Evolutionary conservation across 2,329 filamentous ascomycete genomes (phyloP), one percentile per base, ranked within the genome.

Genomic region (Monascus ruber): DNA sequence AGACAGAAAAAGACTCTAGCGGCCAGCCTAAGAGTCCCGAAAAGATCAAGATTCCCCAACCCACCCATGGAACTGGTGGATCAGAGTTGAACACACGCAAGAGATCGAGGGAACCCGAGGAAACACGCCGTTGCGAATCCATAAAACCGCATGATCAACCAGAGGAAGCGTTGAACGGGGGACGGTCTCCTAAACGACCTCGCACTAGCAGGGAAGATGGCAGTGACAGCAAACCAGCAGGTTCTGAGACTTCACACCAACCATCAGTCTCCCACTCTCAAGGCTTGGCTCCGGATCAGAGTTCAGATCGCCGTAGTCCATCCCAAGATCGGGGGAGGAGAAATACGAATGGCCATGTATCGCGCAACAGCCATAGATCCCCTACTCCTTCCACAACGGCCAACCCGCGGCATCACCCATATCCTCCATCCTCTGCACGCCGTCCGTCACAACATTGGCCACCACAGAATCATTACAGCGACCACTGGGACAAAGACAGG

Each of bases 121-220:
- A 24, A 33, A 38, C 41, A 33, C 48, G 42, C 1, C 37, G 26
- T 33, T 34, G 17, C 43, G 37, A 46, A 46, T 37, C 41, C 24
- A 34, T 33, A 8, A 25, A 40, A 42, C 27, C 45, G 37, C 31
- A n/a, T 17, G 26, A 46, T 34, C 10, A 41, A 31, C 11, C 26
- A 27, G 37, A 42, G 29, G 34, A 44, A 9, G 36, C 42, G 5
- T 38, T 48, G 9, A 56, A 60, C 28, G 51, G 53, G 8, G 49
- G 50, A 34, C 55, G 53, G 11, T 64, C 61, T 3, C 60, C 60
- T 3, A 65, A 65, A 42, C 59, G 61, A 24, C 58, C 54, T 34
- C 54, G 62, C n/a, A 51, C 53, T 17, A 17, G 17, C 17, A 17
- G 17, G 3, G 17, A 17, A 17, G 33, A 42, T 51, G 7, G 34